A percentile compares a stretch with the other conserved stretches of the same genome.
These are phyloP conservation scores for Gossypium lobatum DNA, from an alignment of 441 rosid genomes.

Conservation along the genomic window DNA sequence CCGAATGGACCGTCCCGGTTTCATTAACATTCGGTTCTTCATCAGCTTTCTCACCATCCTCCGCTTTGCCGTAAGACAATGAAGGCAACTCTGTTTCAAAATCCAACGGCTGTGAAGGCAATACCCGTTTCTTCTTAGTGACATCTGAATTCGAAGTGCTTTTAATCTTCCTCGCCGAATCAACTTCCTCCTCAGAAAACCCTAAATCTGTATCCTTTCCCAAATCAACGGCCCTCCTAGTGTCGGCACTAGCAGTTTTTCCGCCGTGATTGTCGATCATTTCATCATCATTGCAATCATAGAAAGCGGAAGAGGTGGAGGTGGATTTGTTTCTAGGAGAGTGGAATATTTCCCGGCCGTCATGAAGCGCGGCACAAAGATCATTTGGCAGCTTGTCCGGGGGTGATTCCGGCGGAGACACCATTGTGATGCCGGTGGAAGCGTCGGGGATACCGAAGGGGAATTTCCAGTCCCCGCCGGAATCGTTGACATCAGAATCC, in stretches of 20 bases:
- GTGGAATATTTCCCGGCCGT: constrained; percentile 25
- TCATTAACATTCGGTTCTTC: too few species aligned
- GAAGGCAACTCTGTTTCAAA: too few species aligned
- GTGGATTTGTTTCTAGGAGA: constrained; percentile 25
- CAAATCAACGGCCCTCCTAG: constrained; percentile 22
- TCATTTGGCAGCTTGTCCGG: background rate
- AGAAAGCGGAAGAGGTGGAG: background rate
- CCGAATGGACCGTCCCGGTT: background rate
- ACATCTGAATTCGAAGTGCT: too few species aligned
- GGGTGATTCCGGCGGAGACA: constrained; percentile 29
- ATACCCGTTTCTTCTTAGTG: too few species aligned
- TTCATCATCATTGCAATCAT: constrained; percentile 1
- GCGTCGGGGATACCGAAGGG: constrained; percentile 14
- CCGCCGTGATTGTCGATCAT: constrained; percentile 1
- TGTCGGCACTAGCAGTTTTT: background rate
- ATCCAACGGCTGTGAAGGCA: too few species aligned
- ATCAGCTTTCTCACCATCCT: too few species aligned
- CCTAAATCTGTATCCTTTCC: constrained; percentile 15
- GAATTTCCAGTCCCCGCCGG: too few species aligned
- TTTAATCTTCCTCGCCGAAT: constrained; percentile 16
- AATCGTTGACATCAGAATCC: too few species aligned
- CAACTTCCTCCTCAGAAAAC: constrained; percentile 10
- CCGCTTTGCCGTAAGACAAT: too few species aligned
- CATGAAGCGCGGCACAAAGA: background rate
- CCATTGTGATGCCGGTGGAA: constrained; percentile 28